Evolutionary conservation across 176 grass and related monocot genomes (phyloP).

Genomic region (Oryza rufipogon): DNA sequence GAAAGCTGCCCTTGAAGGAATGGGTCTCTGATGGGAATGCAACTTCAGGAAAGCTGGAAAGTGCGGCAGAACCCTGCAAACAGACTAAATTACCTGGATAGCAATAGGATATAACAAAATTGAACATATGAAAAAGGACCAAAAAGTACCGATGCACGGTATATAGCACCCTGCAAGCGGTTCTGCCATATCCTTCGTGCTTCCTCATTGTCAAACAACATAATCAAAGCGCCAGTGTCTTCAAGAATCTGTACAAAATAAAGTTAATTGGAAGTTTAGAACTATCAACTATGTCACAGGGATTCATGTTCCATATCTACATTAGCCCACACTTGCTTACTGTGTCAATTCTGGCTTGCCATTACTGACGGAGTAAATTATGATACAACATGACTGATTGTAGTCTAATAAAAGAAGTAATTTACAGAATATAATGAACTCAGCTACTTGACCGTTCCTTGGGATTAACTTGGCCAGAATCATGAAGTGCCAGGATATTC

Average conservation of each 20-base stretch:
- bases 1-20: constrained; percentile 57
- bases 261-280: constrained; percentile 20
- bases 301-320: neutral
- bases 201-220: constrained; percentile 83
- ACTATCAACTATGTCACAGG: constrained; percentile 32
- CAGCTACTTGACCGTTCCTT: constrained; percentile 63
- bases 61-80: constrained; percentile 71
- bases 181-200: constrained; percentile 72
- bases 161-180: constrained; percentile 90
- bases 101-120: constrained; percentile 37
- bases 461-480: constrained; percentile 89
- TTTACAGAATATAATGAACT: constrained; percentile 41
- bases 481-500: constrained; percentile 80
- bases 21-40: constrained; percentile 39
- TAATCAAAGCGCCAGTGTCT: constrained; percentile 77
- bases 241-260: constrained; percentile 76
- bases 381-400: constrained; percentile 11
- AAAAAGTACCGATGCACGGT: constrained; percentile 91
- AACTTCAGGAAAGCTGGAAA: constrained; percentile 64
- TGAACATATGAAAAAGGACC: constrained; percentile 9
- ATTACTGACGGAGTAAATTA: constrained; percentile 19
- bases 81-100: constrained; percentile 31
- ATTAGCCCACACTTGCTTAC: neutral
- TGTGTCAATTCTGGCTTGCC: constrained; percentile 6
- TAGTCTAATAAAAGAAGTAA: constrained; percentile 13